Base-by-base conservation (phyloP, 495 filamentous ascomycete species). In the Daldinia grandis region DNA sequence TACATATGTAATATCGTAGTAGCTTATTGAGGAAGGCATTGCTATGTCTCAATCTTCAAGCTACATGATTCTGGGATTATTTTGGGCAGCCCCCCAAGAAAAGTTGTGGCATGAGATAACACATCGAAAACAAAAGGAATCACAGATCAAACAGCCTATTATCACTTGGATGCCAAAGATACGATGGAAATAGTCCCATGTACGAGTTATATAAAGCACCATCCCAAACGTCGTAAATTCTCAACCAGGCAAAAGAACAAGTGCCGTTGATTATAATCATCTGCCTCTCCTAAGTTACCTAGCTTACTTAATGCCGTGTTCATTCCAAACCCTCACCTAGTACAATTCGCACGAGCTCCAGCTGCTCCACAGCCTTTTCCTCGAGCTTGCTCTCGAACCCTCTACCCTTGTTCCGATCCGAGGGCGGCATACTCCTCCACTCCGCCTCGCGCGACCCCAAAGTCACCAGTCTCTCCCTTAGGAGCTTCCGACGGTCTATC, bases 401-500 rank as follows among this genome's bases (percentile, higher is more conserved):
- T 21, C 74, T 75, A 17, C 62, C 69, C 62, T 76, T 76, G 35
- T 72, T 74, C 57, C 66, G 62, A n/a, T 74, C 75, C 4, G 78
- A 64, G 3, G 84, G 80, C 59, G 85, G 85, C 76, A 84, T 83
- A 42, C 81, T 85, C 42, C 82, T 78, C 86, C 89, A 85, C 65
- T 85, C 87, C n/a, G 81, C 81, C 78, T 97, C 94, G 69, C 90
- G 84, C 68, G 88, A 87, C 38, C 81, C 90, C 31, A 88, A 84
- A n/a, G 93, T 88, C 66, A 93, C 81, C 44, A 97, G 84, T 62
- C 90, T 84, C 31, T 90, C 86, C 37, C 91, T 81, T 62, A 97
- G 78, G 37, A 84, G 78, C 64, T 82, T 81, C 53, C 86, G 81
- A 21, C 89, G 84, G 42, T 84, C 81, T 62, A 97, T 77, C 81